These are phyloP conservation scores for Plenodomus biglobosus DNA, from an alignment of 2,329 filamentous ascomycete genomes.

Conservation along the genomic window DNA sequence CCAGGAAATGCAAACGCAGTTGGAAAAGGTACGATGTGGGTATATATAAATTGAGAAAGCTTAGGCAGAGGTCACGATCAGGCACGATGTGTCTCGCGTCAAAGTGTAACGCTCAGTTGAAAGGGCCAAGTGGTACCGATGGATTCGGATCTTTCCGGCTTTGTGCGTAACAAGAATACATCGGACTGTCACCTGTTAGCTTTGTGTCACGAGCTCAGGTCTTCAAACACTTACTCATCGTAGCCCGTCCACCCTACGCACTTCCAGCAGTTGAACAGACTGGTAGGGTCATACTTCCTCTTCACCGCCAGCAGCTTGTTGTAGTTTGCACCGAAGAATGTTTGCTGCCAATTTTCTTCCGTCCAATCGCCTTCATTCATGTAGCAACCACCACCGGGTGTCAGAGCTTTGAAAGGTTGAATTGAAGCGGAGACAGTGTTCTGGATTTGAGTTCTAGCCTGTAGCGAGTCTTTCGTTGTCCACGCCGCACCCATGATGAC, in stretches of 20 bases:
- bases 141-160: conserved; percentile 21
- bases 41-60: too few species aligned
- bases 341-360: conserved; percentile 39
- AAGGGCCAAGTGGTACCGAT: conserved; percentile 24
- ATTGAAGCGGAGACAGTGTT: conserved; percentile 35
- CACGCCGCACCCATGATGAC: conserved; percentile 39
- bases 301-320: conserved; percentile 29
- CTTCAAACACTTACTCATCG: conserved; percentile 30
- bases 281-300: conserved; percentile 34
- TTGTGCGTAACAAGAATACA: conserved; percentile 37
- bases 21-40: too few species aligned
- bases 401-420: conserved; percentile 37
- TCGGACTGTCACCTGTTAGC: conserved; percentile 21
- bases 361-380: conserved; percentile 42
- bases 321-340: conserved; percentile 41
- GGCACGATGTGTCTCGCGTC: too few species aligned
- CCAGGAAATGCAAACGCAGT: too few species aligned
- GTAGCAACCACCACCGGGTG: conserved; percentile 41
- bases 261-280: conserved; percentile 43
- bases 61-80: too few species aligned
- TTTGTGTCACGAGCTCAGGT: background rate
- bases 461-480: conserved; percentile 22
- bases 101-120: conserved; percentile 1
- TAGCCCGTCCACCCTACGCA: conserved; percentile 42
- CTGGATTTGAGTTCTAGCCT: conserved; percentile 28